Evolutionary conservation across 805 yeast genomes (phyloP).

Genomic region (Starmerella cellae): DNA sequence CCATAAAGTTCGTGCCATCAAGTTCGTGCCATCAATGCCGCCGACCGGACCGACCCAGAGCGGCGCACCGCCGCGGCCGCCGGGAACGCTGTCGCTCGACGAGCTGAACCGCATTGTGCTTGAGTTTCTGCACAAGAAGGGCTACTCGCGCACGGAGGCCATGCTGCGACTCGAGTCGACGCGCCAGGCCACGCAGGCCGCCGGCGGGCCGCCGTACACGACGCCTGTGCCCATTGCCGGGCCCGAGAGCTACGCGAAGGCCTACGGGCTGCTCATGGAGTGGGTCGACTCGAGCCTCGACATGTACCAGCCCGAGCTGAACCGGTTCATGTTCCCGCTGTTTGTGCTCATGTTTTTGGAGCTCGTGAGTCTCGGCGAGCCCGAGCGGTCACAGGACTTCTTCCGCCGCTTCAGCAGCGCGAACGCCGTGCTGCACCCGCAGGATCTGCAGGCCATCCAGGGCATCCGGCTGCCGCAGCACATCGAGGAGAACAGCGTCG

Average conservation of each 20-base stretch:
- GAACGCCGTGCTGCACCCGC: slow-evolving; percentile 61
- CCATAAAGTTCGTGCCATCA: neutral
- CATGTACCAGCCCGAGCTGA: slow-evolving; percentile 74
- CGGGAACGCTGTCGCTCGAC: slow-evolving; percentile 42
- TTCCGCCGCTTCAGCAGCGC: slow-evolving; percentile 63
- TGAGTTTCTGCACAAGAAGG: slow-evolving; percentile 85
- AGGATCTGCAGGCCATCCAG: slow-evolving; percentile 57
- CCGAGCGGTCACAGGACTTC: slow-evolving; percentile 50
- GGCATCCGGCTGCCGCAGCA: slow-evolving; percentile 72
- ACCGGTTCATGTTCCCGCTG: slow-evolving; percentile 77
- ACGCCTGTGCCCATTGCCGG: slow-evolving; percentile 25
- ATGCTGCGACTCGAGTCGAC: slow-evolving; percentile 70
- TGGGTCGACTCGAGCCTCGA: slow-evolving; percentile 91
- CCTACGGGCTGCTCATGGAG: slow-evolving; percentile 62
- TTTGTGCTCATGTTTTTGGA: slow-evolving; percentile 81
- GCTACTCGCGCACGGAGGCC: slow-evolving; percentile 87
- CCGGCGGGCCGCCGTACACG: slow-evolving; percentile 26
- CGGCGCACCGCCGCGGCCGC: slow-evolving; percentile 11
- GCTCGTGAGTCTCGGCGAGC: slow-evolving; percentile 50
- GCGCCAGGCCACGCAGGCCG: slow-evolving; percentile 25
- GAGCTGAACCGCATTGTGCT: slow-evolving; percentile 85
- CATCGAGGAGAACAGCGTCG: slow-evolving; percentile 66
- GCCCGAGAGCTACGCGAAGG: slow-evolving; percentile 64
- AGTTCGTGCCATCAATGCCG: neutral
- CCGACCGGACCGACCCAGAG: neutral